Evolutionary conservation across 1,284 basidiomycete genomes (phyloP), one percentile per base, ranked within the genome.

Genomic region (Cutaneotrichosporon mucoides): DNA sequence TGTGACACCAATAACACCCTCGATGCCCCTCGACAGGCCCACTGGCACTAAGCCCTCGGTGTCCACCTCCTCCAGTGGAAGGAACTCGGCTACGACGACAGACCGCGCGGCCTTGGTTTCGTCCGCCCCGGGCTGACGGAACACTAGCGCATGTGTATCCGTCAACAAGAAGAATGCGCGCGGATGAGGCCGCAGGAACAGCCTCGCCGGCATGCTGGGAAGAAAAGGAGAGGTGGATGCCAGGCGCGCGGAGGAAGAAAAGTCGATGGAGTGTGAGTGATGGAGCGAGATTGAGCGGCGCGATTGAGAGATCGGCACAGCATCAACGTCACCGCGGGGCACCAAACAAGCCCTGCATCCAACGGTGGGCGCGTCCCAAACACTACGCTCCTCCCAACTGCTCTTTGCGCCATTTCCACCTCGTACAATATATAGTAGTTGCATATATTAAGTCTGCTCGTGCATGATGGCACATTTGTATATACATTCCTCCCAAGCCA

Each of bases 1-100:
- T 13, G 79, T 76, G 11, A 82, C 71, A 10, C 92, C 92, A 56
- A 94, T 77, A 64, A 90, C 91, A 40, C 92, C 92, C 71, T 88
- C 88, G 7, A 92, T 85, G 34, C 82, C 79, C 65, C 85, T 82
- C 45, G 79, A 85, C 42, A 85, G 88, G 51, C 89, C 74, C 59
- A 82, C 84, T 57, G 86, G 79, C 11, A 87, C 79, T 60, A 78
- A 68, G 1, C 81, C 83, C 10, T 79, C 70, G 40, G 89, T 80
- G 68, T 92, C 86, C 35, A 93, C 83, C 67, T 90, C 83, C 53
- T 85, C 80, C 63, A 86, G 84, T 0, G 83, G 84, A 5, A 93
- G 75, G 69, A 93, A 90, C 75, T 94, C 91, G 12, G 93, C 90
- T 41, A 92, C 83, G 52, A 80, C 75, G 12, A 76, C 73, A 11